Evolutionary conservation across 768 basidiomycete species (phyloP).

Genomic region (Suillus subluteus): DNA sequence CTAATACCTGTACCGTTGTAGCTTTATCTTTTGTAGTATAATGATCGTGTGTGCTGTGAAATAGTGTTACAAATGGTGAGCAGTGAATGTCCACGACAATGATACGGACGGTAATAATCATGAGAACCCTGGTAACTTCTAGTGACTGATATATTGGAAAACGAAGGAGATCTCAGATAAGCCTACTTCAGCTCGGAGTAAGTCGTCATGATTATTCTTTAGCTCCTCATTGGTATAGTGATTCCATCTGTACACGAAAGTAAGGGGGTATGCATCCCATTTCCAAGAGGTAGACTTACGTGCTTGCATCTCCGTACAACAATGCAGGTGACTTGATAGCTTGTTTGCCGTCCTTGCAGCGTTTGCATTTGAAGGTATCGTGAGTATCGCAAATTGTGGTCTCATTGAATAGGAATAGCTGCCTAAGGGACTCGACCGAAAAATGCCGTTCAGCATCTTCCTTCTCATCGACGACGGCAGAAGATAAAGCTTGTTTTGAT

Average conservation of each 20-base stretch:
- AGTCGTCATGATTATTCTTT: conserved; percentile 91
- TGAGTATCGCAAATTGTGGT: conserved; percentile 91
- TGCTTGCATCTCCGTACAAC: conserved; percentile 96
- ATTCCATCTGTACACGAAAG: conserved; percentile 75
- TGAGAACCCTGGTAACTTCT: conserved; percentile 20
- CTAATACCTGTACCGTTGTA: background rate
- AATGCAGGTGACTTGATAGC: conserved; percentile 80
- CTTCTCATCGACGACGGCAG: conserved; percentile 97
- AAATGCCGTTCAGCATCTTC: conserved; percentile 96
- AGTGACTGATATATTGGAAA: conserved; percentile 95
- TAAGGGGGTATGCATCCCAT: conserved; percentile 9
- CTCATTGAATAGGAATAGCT: conserved; percentile 91
- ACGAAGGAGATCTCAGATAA: conserved; percentile 88
- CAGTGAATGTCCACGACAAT: background rate
- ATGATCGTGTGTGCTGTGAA: background rate
- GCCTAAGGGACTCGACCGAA: conserved; percentile 83
- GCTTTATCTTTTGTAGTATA: background rate
- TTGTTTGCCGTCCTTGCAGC: conserved; percentile 88
- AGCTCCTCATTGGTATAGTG: conserved; percentile 92
- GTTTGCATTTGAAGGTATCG: conserved; percentile 96
- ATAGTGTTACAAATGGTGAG: background rate
- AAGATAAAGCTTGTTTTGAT: conserved; percentile 94
- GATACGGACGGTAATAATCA: background rate
- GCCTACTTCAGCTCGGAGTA: conserved; percentile 88
- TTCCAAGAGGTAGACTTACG: conserved; percentile 58